These are phyloP conservation scores for Hericium coralloides DNA, from an alignment of 768 basidiomycete genomes.

Conservation along the genomic window DNA sequence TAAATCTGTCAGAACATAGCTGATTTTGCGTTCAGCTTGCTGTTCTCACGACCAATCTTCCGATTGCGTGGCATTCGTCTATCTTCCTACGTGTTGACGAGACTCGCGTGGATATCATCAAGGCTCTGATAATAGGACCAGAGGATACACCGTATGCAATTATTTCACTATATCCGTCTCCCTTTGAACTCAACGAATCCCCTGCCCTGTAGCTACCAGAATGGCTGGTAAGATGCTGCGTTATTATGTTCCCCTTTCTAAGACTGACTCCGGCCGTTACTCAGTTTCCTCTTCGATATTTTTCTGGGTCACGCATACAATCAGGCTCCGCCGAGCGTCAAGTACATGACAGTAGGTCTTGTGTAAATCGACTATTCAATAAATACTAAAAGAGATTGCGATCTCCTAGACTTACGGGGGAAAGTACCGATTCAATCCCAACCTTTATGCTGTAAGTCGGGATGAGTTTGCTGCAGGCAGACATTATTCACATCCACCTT, in stretches of 20 bases:
- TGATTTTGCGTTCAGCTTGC: constrained; percentile 51
- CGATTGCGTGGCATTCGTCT: constrained; percentile 92
- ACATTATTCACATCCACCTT: neutral
- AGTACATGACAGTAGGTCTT: constrained; percentile 54
- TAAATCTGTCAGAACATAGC: neutral
- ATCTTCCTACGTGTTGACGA: constrained; percentile 92
- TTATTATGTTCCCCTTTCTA: neutral
- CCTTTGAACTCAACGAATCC: neutral
- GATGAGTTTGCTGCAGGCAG: neutral
- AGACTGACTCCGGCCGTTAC: constrained; percentile 2
- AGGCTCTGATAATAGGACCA: constrained; percentile 86
- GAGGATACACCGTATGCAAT: constrained; percentile 82
- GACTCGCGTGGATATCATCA: constrained; percentile 84
- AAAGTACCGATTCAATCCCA: constrained; percentile 89
- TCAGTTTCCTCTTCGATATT: constrained; percentile 77
- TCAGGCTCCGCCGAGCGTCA: constrained; percentile 69
- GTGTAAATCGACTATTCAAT: neutral
- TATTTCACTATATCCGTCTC: neutral
- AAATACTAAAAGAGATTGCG: neutral
- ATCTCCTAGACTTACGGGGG: constrained; percentile 67
- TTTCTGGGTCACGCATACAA: constrained; percentile 89
- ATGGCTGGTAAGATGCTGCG: constrained; percentile 65
- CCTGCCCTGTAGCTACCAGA: constrained; percentile 54
- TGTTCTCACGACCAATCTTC: constrained; percentile 86
- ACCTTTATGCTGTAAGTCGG: constrained; percentile 72